Base-by-base conservation (phyloP, 768 basidiomycete species). In the Mycena rebaudengoi region DNA sequence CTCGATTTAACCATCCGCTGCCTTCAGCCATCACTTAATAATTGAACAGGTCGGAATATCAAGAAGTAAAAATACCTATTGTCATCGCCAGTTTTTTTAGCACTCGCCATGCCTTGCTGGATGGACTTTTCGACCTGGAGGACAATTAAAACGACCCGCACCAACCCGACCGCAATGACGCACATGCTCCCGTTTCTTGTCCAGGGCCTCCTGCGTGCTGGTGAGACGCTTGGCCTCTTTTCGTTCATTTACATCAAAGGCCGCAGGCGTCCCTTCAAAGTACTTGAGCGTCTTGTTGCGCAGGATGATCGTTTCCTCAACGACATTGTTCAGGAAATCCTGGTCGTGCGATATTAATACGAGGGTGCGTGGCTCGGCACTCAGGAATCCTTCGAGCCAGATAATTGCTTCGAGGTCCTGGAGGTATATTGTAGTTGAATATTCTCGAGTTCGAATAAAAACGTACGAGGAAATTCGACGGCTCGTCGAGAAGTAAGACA, bases 331-430 rank as follows among this genome's bases (percentile, higher is more conserved):
- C 26, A 87, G 75, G 68, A 92, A 91, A 21, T 81, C 83, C 41
- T 86, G 85, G 71, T 91, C 90, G 67, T 91, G 90, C 0, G 89
- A 85, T 25, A 88, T 85, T 53, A 91, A 73, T 25, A 91, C 80
- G n/a, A 91, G 73, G 0, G 88, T 88, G 41, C 81, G 73, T 20
- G 71, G 69, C 49, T 79, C 74, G 41, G 75, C 78, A 21, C 75
- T 71, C 5, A 90, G 79, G 67, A 86, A 84, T 1, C 78, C 72
- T 70, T 89, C 82, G 6, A 87, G 75, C 84, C 85, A 88, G 18
- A 87, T 68, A 28, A 86, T 80, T 0, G 84, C 80, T 29, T 81
- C 79, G 12, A 88, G 73, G 69, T 88, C 90, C 66, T 69, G 29
- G 18, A 35, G 12, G 4, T 45, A 32, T 1, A 20, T 20, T 4